A percentile compares a stretch with the other conserved stretches of the same genome.
phyloP scores from a whole-genome alignment of 1,139 yeast species.

The Groenewaldozyma sp. region DNA sequence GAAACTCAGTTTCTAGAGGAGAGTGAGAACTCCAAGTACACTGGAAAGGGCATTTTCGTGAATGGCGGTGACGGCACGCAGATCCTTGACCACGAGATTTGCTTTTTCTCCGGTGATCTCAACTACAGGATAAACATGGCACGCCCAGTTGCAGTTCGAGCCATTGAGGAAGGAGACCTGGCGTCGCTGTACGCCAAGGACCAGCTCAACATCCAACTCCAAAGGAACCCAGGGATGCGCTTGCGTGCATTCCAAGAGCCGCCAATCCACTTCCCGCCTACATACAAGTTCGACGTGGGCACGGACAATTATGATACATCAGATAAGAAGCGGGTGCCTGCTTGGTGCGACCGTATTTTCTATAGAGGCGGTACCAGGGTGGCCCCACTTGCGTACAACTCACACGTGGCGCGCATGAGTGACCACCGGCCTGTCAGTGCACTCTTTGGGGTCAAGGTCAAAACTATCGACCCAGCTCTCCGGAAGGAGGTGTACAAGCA shows the following conservation, averaged over 20 bases:
- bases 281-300: slow-evolving; percentile 88
- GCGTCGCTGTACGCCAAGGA: slow-evolving; percentile 56
- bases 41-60: slow-evolving; percentile 33
- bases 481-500: slow-evolving; percentile 43
- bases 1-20: slow-evolving; percentile 47
- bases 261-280: slow-evolving; percentile 71
- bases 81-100: slow-evolving; percentile 65
- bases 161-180: slow-evolving; percentile 43
- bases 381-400: slow-evolving; percentile 19
- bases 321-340: slow-evolving; percentile 88
- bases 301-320: slow-evolving; percentile 69
- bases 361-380: slow-evolving; percentile 41
- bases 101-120: slow-evolving; percentile 92
- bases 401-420: slow-evolving; percentile 40
- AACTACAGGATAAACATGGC: slow-evolving; percentile 70
- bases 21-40: slow-evolving; percentile 35
- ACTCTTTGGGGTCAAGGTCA: slow-evolving; percentile 54
- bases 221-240: slow-evolving; percentile 50
- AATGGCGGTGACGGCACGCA: slow-evolving; percentile 41
- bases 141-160: slow-evolving; percentile 57
- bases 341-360: slow-evolving; percentile 92
- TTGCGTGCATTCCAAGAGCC: slow-evolving; percentile 71
- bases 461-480: slow-evolving; percentile 49
- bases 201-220: slow-evolving; percentile 67
- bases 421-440: slow-evolving; percentile 93